A percentile compares a stretch with the other conserved stretches of the same genome.
Conservation (phyloP, 129 eudicot genomes). For the Silybum marianum region DNA sequence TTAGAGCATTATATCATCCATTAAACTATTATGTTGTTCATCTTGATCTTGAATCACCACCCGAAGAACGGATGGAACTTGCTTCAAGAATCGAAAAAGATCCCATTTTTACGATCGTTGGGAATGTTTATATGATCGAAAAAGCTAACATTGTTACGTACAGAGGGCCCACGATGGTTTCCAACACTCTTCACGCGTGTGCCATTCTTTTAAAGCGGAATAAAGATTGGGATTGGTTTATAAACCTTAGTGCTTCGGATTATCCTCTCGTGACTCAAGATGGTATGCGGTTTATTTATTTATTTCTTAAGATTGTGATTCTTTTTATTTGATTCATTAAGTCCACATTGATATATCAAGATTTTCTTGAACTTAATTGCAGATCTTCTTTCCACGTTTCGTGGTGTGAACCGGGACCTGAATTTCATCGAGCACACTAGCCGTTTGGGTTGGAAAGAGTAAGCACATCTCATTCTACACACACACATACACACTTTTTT, state of each 20-base stretch:
- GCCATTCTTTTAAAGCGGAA: conserved; percentile 71
- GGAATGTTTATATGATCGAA: conserved; percentile 65
- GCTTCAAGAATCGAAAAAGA: conserved; percentile 65
- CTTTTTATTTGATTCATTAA: neutral
- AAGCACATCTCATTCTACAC: conserved; percentile 30
- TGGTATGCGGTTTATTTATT: conserved; percentile 37
- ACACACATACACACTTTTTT: neutral
- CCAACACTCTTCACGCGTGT: conserved; percentile 93
- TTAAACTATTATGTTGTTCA: conserved; percentile 82
- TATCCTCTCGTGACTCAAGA: conserved; percentile 96
- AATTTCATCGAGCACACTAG: conserved; percentile 86
- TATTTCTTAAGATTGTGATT: neutral
- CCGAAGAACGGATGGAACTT: conserved; percentile 73
- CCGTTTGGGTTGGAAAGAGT: conserved; percentile 86
- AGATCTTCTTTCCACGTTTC: conserved; percentile 76
- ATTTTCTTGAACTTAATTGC: conserved; percentile 33
- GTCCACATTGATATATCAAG: neutral
- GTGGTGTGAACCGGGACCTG: conserved; percentile 58
- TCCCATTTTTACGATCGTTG: conserved; percentile 52
- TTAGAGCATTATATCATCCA: conserved; percentile 80
- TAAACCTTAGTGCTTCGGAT: conserved; percentile 90
- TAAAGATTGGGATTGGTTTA: conserved; percentile 96
- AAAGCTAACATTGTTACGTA: conserved; percentile 93
- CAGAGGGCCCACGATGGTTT: conserved; percentile 92
- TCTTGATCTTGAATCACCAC: conserved; percentile 82